Percentiles rank a stretch among this genome's conserved stretches.
Conservation (phyloP, 2,329 filamentous ascomycete genomes). For the Aureobasidium lini region DNA sequence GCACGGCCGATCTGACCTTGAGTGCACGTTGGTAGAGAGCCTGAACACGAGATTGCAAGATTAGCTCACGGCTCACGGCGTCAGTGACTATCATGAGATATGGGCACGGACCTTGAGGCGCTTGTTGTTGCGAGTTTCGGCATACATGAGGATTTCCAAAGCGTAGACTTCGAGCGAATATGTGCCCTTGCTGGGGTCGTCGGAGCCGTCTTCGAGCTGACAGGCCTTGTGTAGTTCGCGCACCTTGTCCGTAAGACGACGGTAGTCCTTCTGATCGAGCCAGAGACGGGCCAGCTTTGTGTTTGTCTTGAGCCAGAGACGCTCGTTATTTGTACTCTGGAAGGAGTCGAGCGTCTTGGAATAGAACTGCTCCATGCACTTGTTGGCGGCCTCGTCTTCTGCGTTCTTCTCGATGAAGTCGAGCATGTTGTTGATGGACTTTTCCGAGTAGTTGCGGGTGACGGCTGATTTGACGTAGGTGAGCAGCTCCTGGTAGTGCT, state of each 20-base stretch:
- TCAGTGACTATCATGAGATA: slow-evolving; percentile 7
- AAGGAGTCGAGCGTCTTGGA: slow-evolving; percentile 88
- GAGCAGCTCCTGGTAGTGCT: slow-evolving; percentile 89
- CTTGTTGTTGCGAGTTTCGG: slow-evolving; percentile 95
- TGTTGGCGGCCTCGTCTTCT: slow-evolving; percentile 61
- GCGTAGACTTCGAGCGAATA: slow-evolving; percentile 95
- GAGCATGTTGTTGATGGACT: slow-evolving; percentile 98
- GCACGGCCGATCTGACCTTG: slow-evolving; percentile 89
- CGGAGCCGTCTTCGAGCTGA: slow-evolving; percentile 75
- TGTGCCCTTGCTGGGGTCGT: slow-evolving; percentile 92
- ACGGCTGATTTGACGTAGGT: slow-evolving; percentile 97
- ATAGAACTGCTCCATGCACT: slow-evolving; percentile 92
- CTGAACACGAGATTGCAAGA: slow-evolving; percentile 25
- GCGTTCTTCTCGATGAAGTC: slow-evolving; percentile 93
- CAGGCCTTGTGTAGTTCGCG: slow-evolving; percentile 84
- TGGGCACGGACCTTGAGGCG: slow-evolving; percentile 61
- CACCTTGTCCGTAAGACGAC: slow-evolving; percentile 70
- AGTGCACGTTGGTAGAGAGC: slow-evolving; percentile 84
- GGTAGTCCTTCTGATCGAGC: slow-evolving; percentile 85
- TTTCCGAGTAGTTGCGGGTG: slow-evolving; percentile 96
- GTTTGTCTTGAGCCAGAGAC: slow-evolving; percentile 95
- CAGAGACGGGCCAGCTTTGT: slow-evolving; percentile 91
- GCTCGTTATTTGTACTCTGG: slow-evolving; percentile 94
- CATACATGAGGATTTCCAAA: slow-evolving; percentile 97
- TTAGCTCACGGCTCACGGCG: slow-evolving; percentile 13